Conservation (phyloP, 345 rosid species). For the Tarenaya hassleriana region DNA sequence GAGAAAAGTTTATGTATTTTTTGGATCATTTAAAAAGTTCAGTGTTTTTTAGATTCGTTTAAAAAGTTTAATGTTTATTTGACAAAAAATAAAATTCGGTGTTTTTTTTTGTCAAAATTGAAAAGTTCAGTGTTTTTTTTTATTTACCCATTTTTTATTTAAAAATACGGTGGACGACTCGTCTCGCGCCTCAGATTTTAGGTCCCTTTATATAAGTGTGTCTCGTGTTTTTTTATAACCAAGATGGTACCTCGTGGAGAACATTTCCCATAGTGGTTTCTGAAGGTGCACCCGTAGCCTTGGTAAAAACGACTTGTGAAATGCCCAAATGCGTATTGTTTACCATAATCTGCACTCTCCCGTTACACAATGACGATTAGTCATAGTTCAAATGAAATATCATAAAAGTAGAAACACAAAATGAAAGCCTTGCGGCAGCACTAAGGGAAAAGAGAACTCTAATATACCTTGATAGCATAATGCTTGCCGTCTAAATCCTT, state of each 20-base stretch:
- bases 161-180: no score
- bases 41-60: no score
- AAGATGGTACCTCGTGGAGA: constrained; percentile 66
- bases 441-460: not conserved
- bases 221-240: not conserved
- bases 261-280: constrained; percentile 99
- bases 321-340: constrained; percentile 40
- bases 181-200: not conserved
- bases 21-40: no score
- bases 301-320: constrained; percentile 83
- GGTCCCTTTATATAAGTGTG: no score
- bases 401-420: constrained; percentile 1
- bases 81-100: no score
- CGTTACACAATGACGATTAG: not conserved
- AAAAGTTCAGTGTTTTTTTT: no score
- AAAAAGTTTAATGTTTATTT: no score
- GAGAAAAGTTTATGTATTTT: no score
- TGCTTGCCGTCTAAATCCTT: constrained; percentile 68
- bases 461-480: constrained; percentile 87
- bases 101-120: no score
- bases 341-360: not conserved
- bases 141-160: no score
- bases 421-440: no score
- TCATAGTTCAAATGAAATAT: constrained; percentile 1
- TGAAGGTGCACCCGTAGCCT: constrained; percentile 89